Conservation (phyloP, 495 filamentous ascomycete genomes). For the Penicillium taxi region DNA sequence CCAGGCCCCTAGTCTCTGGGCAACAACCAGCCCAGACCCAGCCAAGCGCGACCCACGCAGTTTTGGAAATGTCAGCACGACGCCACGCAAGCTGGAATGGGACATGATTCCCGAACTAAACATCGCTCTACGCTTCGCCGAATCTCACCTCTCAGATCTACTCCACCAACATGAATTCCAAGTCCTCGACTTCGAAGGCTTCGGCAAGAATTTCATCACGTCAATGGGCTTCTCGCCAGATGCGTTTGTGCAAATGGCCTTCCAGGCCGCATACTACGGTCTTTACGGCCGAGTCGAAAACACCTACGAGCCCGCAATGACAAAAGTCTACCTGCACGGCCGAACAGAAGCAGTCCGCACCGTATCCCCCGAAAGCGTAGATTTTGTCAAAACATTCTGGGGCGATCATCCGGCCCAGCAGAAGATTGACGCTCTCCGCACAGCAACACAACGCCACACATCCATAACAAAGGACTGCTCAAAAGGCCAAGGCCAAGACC, state of each 20-base stretch:
- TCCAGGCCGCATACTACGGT: constrained; percentile 97
- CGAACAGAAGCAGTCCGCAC: constrained; percentile 89
- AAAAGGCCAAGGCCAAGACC: constrained; percentile 86
- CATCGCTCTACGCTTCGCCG: constrained; percentile 88
- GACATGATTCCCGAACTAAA: constrained; percentile 90
- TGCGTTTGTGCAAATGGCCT: constrained; percentile 98
- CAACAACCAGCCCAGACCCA: constrained; percentile 83
- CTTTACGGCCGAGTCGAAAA: constrained; percentile 91
- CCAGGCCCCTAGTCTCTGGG: constrained; percentile 84
- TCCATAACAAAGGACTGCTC: constrained; percentile 77
- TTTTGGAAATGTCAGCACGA: constrained; percentile 92
- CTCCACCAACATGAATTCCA: constrained; percentile 96
- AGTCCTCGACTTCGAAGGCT: constrained; percentile 79
- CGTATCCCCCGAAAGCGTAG: constrained; percentile 69
- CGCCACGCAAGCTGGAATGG: constrained; percentile 95
- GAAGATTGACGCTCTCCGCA: constrained; percentile 77
- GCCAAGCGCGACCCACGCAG: constrained; percentile 86
- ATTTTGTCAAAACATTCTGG: constrained; percentile 94
- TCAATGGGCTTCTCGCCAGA: constrained; percentile 95
- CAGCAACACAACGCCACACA: constrained; percentile 76
- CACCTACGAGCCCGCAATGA: constrained; percentile 98
- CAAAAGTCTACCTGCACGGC: constrained; percentile 85
- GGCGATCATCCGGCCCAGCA: constrained; percentile 71
- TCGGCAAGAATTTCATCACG: constrained; percentile 96
- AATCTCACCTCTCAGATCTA: constrained; percentile 87